A percentile compares a stretch with the other conserved stretches of the same genome.
These are phyloP conservation scores for Neophaeococcomyces mojaviensis DNA, from an alignment of 2,329 filamentous ascomycete genomes.

Conservation along the genomic window DNA sequence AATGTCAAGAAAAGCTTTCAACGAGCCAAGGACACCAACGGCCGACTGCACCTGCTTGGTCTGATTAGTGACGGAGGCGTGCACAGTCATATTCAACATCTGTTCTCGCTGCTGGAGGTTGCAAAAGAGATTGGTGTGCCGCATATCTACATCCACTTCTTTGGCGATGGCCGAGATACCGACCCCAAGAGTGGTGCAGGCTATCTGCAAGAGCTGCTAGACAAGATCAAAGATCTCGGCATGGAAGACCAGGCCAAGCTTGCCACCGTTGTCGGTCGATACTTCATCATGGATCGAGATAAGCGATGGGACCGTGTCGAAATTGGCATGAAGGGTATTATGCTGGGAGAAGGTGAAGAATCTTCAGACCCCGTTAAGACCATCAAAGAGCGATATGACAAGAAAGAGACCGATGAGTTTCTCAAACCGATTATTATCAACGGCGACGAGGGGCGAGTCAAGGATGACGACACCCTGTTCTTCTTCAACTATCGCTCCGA, in stretches of 20 bases:
- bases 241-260: slow-evolving; percentile 59
- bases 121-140: slow-evolving; percentile 83
- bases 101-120: slow-evolving; percentile 77
- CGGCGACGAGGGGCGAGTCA: slow-evolving; percentile 74
- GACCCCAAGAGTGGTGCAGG: slow-evolving; percentile 88
- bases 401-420: slow-evolving; percentile 92
- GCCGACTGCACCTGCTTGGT: slow-evolving; percentile 83
- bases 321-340: slow-evolving; percentile 76
- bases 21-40: slow-evolving; percentile 76
- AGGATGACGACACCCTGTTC: slow-evolving; percentile 91
- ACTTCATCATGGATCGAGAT: slow-evolving; percentile 99
- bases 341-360: slow-evolving; percentile 79
- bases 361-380: slow-evolving; percentile 77
- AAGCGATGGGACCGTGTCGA: slow-evolving; percentile 98
- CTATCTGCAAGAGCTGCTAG: slow-evolving; percentile 80
- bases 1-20: slow-evolving; percentile 73
- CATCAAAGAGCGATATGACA: slow-evolving; percentile 79
- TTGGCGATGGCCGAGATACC: slow-evolving; percentile 94
- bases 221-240: slow-evolving; percentile 74
- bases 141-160: slow-evolving; percentile 97
- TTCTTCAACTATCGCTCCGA: slow-evolving; percentile 99
- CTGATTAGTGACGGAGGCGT: slow-evolving; percentile 94
- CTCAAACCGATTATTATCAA: slow-evolving; percentile 94
- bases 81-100: slow-evolving; percentile 90
- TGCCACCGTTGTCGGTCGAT: slow-evolving; percentile 87